These are phyloP conservation scores for Terfezia boudieri DNA, from an alignment of 495 filamentous ascomycete genomes.

Conservation along the genomic window DNA sequence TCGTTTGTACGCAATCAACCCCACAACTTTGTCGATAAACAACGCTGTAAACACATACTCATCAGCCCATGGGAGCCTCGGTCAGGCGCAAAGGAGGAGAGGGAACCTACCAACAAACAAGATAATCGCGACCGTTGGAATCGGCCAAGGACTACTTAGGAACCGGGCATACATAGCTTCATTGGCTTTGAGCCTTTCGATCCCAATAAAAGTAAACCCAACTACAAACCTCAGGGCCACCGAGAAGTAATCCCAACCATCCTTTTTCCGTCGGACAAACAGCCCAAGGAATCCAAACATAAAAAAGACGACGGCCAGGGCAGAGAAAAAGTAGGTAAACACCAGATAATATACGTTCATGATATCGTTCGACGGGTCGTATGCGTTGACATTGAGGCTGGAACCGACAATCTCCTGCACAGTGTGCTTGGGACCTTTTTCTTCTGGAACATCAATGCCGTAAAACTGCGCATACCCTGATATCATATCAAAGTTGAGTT, in stretches of 20 bases:
- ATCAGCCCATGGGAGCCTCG: too few species aligned
- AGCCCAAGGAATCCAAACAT: conserved; percentile 12
- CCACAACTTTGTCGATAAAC: too few species aligned
- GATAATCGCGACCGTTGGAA: background rate
- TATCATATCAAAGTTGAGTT: background rate
- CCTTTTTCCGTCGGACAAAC: conserved; percentile 14
- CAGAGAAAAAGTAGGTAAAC: conserved; percentile 13
- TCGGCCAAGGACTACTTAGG: background rate
- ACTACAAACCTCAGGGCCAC: conserved; percentile 8
- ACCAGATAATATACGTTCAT: conserved; percentile 8
- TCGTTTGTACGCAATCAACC: too few species aligned
- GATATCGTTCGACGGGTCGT: too few species aligned
- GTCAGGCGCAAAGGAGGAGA: background rate
- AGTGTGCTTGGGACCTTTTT: background rate
- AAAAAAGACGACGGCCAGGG: conserved; percentile 7
- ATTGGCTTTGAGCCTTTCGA: background rate
- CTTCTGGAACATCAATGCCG: conserved; percentile 9
- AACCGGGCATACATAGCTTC: background rate
- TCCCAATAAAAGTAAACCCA: conserved; percentile 1
- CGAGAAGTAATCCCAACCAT: conserved; percentile 13
- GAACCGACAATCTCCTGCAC: background rate
- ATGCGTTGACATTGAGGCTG: too few species aligned
- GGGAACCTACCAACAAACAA: background rate
- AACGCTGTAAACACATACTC: too few species aligned
- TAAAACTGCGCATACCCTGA: conserved; percentile 5